These are phyloP conservation scores for Malus orientalis DNA, from an alignment of 306 rosid species.

Conservation along the genomic window DNA sequence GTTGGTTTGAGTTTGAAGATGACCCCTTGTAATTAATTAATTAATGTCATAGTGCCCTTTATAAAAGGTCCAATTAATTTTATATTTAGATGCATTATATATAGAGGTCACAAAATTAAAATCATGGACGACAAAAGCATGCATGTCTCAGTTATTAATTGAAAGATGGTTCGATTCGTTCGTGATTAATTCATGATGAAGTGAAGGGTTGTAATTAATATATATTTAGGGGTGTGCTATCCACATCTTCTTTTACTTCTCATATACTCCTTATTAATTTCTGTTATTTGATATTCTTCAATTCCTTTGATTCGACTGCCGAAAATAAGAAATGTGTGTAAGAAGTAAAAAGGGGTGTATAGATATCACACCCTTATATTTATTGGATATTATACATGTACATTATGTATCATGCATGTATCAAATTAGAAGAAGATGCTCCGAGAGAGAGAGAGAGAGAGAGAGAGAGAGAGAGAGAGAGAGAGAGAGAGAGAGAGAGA, in stretches of 20 bases:
- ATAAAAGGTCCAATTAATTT: background rate
- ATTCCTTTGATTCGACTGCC: too few relatives aligned
- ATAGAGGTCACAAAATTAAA: background rate
- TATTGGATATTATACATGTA: too few relatives aligned
- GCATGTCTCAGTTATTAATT: background rate
- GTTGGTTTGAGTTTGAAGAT: conserved; percentile 9
- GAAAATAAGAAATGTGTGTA: too few relatives aligned
- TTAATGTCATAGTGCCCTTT: background rate
- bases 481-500: too few relatives aligned
- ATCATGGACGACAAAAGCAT: background rate
- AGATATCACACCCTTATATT: too few relatives aligned
- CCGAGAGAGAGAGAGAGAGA: background rate
- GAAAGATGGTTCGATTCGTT: background rate
- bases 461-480: background rate
- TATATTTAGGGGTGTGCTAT: too few relatives aligned
- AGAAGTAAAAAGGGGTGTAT: too few relatives aligned
- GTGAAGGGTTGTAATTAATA: too few relatives aligned
- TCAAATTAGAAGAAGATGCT: background rate
- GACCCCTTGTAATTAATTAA: background rate
- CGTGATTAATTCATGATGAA: background rate
- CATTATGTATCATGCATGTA: background rate
- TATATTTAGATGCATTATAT: background rate
- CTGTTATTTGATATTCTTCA: too few relatives aligned
- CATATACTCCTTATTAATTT: too few relatives aligned
- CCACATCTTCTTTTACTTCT: too few relatives aligned